phyloP scores from a whole-genome alignment of 257 asterid species.

The Oldenlandia corymbosa region DNA sequence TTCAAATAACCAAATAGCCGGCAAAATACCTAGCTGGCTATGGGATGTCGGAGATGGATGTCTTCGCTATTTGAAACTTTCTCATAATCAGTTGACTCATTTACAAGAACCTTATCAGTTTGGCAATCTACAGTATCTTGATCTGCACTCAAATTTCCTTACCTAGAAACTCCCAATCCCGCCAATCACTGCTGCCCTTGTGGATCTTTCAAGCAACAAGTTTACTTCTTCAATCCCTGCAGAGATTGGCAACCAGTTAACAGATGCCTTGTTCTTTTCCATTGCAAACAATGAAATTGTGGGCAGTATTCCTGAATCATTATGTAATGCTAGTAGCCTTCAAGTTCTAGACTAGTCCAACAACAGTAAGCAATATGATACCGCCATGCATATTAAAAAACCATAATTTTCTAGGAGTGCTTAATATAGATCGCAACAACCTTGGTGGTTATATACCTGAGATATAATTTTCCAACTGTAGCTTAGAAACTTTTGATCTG shows the following conservation, averaged over 20 bases:
- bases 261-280: conserved; percentile 21
- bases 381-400: conserved; percentile 30
- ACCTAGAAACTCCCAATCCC: conserved; percentile 19
- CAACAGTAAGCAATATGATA: conserved; percentile 27
- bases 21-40: conserved; percentile 34
- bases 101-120: conserved; percentile 23
- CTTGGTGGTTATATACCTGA: conserved; percentile 34
- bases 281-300: conserved; percentile 23
- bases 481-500: conserved; percentile 33
- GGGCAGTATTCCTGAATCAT: conserved; percentile 34
- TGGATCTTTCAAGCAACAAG: too few relatives aligned
- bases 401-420: conserved; percentile 21
- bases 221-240: conserved; percentile 28
- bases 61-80: too few relatives aligned
- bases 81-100: conserved; percentile 20
- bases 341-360: conserved; percentile 39
- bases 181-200: conserved; percentile 4
- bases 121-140: neutral
- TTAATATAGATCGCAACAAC: conserved; percentile 12
- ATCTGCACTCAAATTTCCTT: conserved; percentile 28
- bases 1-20: too few relatives aligned
- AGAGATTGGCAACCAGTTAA: conserved; percentile 20
- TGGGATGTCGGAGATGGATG: conserved; percentile 29
- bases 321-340: conserved; percentile 27
- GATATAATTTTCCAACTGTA: conserved; percentile 19